Evolutionary conservation across 768 basidiomycete genomes (phyloP), one percentile per base, ranked within the genome.

Genomic region (Lyophyllum decastes): DNA sequence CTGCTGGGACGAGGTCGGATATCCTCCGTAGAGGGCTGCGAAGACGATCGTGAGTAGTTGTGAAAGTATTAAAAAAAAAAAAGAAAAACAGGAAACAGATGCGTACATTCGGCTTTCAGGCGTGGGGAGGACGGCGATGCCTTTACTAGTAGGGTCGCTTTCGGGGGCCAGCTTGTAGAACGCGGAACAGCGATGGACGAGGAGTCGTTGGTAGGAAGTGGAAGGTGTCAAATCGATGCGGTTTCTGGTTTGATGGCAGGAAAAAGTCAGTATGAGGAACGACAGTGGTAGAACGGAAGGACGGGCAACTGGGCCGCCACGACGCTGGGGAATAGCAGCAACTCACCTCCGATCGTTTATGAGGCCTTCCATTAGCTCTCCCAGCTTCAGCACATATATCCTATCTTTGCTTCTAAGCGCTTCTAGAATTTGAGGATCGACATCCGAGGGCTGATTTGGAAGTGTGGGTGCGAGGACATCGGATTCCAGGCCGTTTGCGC

Each of bases 371-470:
- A 94, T 90, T 62, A 77, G 79, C 76, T 94, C 93, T 57, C 90
- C 92, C n/a, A 94, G 82, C 78, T 90, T 93, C 66, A 94, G 76
- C 47, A 94, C 91, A 71, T 87, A 94, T 60, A 94, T 80, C 68
- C 92, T 82, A 72, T 94, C 92, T 76, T 94, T 94, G 80, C 87
- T 88, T 72, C 80, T 85, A 61, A 94, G 88, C 21, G 93, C 92
- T 70, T 94, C 92, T 65, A 94, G 66, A 65, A 94, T 92, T 72
- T 89, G 87, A 10, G 84, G 80, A 77, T 94, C 92, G 61, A 86
- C 83, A 59, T 90, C 90, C 55, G 69, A 62, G 48, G 59, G 25
- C 47, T 64, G 55, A 63, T 57, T 59, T 51, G 59, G 22, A 54
- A 33, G 33, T 45, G 62, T 43, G 57, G 63, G 19, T 44, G 27